These are phyloP conservation scores for Spatholobus suberectus DNA, from an alignment of 306 rosid species.

Conservation along the genomic window DNA sequence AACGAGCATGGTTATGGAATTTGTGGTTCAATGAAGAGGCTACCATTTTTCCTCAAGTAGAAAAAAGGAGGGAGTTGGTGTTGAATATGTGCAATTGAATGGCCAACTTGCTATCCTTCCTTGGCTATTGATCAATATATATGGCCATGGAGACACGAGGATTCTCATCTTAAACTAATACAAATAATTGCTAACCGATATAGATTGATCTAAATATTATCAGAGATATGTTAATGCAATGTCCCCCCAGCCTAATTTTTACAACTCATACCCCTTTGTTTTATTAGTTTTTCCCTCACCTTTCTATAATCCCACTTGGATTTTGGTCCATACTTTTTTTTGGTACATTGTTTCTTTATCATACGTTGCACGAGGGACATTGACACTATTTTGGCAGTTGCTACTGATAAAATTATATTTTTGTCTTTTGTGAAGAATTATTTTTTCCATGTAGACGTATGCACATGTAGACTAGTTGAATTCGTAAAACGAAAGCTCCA, in stretches of 20 bases:
- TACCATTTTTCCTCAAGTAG: constrained; percentile 44
- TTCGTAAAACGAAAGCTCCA: not conserved
- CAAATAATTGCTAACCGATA: constrained; percentile 26
- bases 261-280: constrained; percentile 47
- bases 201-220: constrained; percentile 26
- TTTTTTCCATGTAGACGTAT: constrained; percentile 9
- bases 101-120: constrained; percentile 30
- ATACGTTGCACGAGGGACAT: constrained; percentile 38
- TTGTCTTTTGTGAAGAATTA: constrained; percentile 37
- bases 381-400: constrained; percentile 17
- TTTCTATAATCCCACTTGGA: constrained; percentile 34
- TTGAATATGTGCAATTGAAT: constrained; percentile 21
- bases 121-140: constrained; percentile 33
- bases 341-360: constrained; percentile 21
- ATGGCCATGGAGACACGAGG: constrained; percentile 18
- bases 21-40: constrained; percentile 40
- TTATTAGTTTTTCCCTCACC: not conserved
- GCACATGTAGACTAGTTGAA: constrained; percentile 14
- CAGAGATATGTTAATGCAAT: constrained; percentile 30
- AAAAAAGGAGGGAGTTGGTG: constrained; percentile 30
- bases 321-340: constrained; percentile 21
- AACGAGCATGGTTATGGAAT: constrained; percentile 49
- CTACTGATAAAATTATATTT: not conserved
- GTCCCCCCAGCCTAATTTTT: constrained; percentile 40
- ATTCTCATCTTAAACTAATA: constrained; percentile 18